Evolutionary conservation across 2,329 filamentous ascomycete genomes (phyloP).

Genomic region (Diaporthe caulivora): DNA sequence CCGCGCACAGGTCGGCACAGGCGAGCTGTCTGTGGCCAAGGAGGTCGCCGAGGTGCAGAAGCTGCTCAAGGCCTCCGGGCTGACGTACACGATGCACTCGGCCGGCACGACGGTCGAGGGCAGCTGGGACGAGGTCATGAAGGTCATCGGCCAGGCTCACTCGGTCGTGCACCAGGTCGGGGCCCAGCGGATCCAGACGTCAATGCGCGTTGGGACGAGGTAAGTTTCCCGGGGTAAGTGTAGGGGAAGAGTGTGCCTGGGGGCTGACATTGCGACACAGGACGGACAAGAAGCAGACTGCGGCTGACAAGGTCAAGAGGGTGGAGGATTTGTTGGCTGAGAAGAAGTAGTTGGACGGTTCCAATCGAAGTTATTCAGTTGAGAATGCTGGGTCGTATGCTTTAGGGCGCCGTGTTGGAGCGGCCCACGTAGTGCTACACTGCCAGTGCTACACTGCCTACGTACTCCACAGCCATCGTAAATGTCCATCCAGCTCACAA

Average conservation of each 20-base stretch:
- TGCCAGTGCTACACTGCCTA: no score
- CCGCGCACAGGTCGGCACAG: slow-evolving; percentile 78
- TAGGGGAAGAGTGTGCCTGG: no score
- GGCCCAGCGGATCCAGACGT: slow-evolving; percentile 86
- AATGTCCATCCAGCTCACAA: no score
- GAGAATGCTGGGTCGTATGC: not conserved
- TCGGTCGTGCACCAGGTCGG: slow-evolving; percentile 80
- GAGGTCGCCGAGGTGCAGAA: slow-evolving; percentile 92
- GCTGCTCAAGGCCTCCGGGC: slow-evolving; percentile 82
- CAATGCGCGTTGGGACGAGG: slow-evolving; percentile 87
- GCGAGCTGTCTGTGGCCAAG: slow-evolving; percentile 78
- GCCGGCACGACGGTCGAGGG: slow-evolving; percentile 96
- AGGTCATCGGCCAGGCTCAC: slow-evolving; percentile 88
- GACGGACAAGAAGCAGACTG: slow-evolving; percentile 87
- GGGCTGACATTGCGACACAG: slow-evolving; percentile 53
- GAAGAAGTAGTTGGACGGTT: slow-evolving; percentile 30
- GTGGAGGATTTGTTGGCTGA: slow-evolving; percentile 64
- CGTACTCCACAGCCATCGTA: no score
- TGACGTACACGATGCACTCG: slow-evolving; percentile 91
- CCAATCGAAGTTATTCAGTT: no score
- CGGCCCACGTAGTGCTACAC: not conserved
- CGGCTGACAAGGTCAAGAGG: slow-evolving; percentile 81
- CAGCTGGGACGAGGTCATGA: slow-evolving; percentile 89
- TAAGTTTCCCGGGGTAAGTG: slow-evolving; percentile 51
- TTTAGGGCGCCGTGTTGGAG: not conserved